Percentiles rank a stretch among this genome's conserved stretches.
Evolutionary conservation across 2,329 filamentous ascomycete species (phyloP).

Genomic region (Dactylellina sp.): DNA sequence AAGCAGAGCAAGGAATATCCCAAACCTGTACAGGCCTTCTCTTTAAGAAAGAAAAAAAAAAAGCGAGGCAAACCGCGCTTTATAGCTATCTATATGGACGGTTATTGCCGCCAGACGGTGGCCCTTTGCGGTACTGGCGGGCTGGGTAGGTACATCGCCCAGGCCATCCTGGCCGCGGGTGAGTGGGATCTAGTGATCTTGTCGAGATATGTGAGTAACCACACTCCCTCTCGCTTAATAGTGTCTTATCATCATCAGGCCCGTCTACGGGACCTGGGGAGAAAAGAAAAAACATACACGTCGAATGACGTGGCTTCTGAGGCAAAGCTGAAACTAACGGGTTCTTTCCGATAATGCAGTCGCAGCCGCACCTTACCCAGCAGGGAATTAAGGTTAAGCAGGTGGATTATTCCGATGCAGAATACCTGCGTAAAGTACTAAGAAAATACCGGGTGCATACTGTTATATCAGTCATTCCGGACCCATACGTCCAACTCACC

Average conservation of each 20-base stretch:
- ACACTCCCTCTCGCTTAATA: constrained; percentile 46
- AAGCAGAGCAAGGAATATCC: constrained; percentile 14
- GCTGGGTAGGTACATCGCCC: constrained; percentile 58
- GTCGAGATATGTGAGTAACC: constrained; percentile 58
- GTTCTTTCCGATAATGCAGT: constrained; percentile 43
- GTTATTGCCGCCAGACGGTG: constrained; percentile 50
- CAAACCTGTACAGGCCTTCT: constrained; percentile 30
- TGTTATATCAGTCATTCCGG: constrained; percentile 55
- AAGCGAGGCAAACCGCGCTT: constrained; percentile 9
- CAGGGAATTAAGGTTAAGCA: constrained; percentile 55
- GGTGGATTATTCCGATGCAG: constrained; percentile 57
- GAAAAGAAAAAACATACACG: not conserved
- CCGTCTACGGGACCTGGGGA: not conserved
- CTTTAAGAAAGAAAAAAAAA: constrained; percentile 10
- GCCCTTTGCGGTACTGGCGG: constrained; percentile 59
- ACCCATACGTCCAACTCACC: constrained; percentile 55
- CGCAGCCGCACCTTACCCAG: constrained; percentile 53
- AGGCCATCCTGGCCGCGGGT: constrained; percentile 52
- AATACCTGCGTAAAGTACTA: constrained; percentile 49
- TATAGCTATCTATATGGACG: constrained; percentile 33
- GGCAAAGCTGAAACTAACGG: constrained; percentile 33
- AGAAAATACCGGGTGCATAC: constrained; percentile 56
- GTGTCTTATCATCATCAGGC: constrained; percentile 42
- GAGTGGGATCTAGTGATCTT: constrained; percentile 59
- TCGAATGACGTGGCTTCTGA: constrained; percentile 53